Percentiles rank a stretch among this genome's conserved stretches.
phyloP scores from a whole-genome alignment of 2,329 filamentous ascomycete species.

The Cercospora zeina region DNA sequence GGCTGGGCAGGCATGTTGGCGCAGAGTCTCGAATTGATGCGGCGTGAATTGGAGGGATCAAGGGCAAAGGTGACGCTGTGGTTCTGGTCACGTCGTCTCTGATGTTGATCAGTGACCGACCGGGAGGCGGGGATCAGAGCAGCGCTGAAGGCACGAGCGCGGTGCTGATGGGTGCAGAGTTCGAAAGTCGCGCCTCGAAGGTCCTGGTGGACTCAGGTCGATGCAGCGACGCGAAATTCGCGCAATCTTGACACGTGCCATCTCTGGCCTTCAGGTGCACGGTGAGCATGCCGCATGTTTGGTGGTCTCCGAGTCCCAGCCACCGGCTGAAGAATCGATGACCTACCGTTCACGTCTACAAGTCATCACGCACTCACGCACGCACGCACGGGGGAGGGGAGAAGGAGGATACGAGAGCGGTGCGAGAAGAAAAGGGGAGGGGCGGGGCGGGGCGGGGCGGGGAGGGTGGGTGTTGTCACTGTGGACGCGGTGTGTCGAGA shows the following conservation, averaged over 20 bases:
- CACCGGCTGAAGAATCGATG: slow-evolving; percentile 3
- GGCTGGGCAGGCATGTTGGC: background rate
- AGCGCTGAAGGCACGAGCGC: background rate
- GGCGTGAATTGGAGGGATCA: background rate
- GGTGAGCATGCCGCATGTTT: background rate
- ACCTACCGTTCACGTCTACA: background rate
- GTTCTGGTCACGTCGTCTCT: no score
- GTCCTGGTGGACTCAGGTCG: background rate
- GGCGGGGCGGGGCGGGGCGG: background rate
- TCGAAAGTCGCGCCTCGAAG: background rate
- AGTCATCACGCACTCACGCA: slow-evolving; percentile 4
- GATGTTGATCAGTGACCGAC: background rate
- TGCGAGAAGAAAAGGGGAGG: background rate
- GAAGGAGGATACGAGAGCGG: background rate
- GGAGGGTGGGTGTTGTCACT: background rate
- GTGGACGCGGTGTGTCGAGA: background rate
- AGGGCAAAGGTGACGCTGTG: no score
- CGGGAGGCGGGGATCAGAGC: background rate
- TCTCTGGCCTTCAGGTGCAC: background rate
- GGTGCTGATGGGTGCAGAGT: background rate
- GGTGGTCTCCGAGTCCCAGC: slow-evolving; percentile 4
- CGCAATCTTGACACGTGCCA: background rate
- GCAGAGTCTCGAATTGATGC: background rate
- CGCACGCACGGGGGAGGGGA: background rate
- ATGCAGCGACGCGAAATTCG: background rate